Evolutionary conservation across 2,329 filamentous ascomycete genomes (phyloP), one percentile per base, ranked within the genome.

Genomic region (Xylaria polymorpha): DNA sequence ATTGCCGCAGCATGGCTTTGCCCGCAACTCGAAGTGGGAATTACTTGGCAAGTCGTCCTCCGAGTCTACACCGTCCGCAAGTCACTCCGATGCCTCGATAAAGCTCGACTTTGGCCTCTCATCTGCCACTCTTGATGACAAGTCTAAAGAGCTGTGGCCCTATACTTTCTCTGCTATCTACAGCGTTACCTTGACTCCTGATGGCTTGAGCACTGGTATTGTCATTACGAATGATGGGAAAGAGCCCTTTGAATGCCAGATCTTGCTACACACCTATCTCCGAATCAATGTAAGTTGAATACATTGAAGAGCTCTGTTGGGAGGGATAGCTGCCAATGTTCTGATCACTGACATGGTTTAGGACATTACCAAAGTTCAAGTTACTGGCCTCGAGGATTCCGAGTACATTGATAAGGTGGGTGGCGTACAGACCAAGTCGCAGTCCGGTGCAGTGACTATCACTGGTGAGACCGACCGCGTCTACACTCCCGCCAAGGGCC

Each of bases 101-200:
- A 98, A 97, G 86, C 90, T 99, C 69, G 96, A 99, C 83, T 98
- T 99, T 80, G 96, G 95, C 35, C 90, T 99, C 43, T 93, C 92
- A 61, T 87, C 89, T 35, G 85, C 87, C 61, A 91, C 91, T 77
- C 84, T 98, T 66, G 87, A 87, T 73, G 89, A 91, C 0, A 87
- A 90, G 51, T 87, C 88, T 73, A 89, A 88, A 78, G 87, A 88
- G 75, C 87, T 90, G 29, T 99, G 96, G 96, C 91, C 92, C 2
- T 92, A 91, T 78, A 90, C 92, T 71, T 99, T 99, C 80, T 92
- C 92, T 4, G 86, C 98, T 61, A 91, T 98, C 65, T 99, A 99
- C 85, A 97, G 92, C 77, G 94, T 99, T 68, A 97, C 93, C 2
- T 84, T 99, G 73, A 89, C 89, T 71, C 90, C 87, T 74, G 90